Base-by-base conservation (phyloP, 2,329 filamentous ascomycete species). In the Nemania sp. region DNA sequence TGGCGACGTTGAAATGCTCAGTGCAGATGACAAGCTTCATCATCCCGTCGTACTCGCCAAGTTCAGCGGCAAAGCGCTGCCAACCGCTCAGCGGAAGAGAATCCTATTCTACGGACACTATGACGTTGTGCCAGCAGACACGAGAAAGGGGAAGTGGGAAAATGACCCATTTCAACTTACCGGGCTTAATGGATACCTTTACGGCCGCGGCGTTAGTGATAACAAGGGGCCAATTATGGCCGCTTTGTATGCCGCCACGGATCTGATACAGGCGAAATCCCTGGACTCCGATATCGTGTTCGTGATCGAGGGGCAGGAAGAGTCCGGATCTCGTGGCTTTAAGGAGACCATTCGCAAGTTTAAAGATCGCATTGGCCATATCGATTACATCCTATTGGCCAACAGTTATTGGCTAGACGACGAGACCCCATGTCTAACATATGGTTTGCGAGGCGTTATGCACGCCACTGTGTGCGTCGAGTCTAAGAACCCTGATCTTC, bases 341-440 rank as follows among this genome's bases (percentile, higher is more conserved):
- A 88, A 91, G 65, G 87, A 94, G 68, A 90, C 91, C 0, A 88
- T 99, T 15, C 85, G 83, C 67, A 84, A 86, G 64, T 87, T 95
- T 76, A 96, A 96, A 74, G 82, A 88, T 13, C 82, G 91, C 21
- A 97, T 99, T 68, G 95, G 95, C 1, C 82, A 91, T 10, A 87
- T 99, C 2, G 94, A 99, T 76, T 98, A 95, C 81, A 95, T 99
- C 57, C 79, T 99, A 34, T 80, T 99, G 39, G 94, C 95, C 20
- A 99, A 99, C 79, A 97, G 93, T 76, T 99, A 99, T 79, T 99
- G 95, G 95, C 83, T 99, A 1, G 92, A 98, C 72, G 94, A 99
- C 71, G 90, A 96, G 67, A 92, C 96, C 2, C 95, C 95, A 0
- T 99, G 95, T 73, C 79, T 99, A 59, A 99, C 95, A 0, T 99